phyloP scores from a whole-genome alignment of 805 yeast genomes.

The Yarrowia keelungensis region DNA sequence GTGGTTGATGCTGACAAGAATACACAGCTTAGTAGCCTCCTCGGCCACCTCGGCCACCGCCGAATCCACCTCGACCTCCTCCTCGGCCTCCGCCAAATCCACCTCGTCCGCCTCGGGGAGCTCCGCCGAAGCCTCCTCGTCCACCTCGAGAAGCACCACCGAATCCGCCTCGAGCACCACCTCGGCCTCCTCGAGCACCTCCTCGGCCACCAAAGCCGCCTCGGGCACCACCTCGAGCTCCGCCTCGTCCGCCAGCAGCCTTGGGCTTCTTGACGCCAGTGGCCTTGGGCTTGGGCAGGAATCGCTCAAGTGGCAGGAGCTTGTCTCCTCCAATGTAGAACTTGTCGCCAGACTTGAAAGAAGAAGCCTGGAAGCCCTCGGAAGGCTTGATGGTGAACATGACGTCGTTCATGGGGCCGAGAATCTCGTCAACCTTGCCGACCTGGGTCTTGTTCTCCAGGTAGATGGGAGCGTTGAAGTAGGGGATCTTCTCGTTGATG shows the following conservation, averaged over 20 bases:
- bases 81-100: slow-evolving; percentile 40
- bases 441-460: slow-evolving; percentile 94
- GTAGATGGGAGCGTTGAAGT: slow-evolving; percentile 98
- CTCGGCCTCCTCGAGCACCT: slow-evolving; percentile 47
- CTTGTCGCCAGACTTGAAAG: slow-evolving; percentile 95
- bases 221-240: slow-evolving; percentile 55
- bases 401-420: slow-evolving; percentile 98
- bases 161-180: slow-evolving; percentile 44
- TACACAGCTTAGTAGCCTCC: slow-evolving; percentile 28
- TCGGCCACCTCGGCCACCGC: slow-evolving; percentile 33
- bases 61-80: slow-evolving; percentile 34
- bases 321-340: slow-evolving; percentile 95
- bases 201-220: slow-evolving; percentile 51
- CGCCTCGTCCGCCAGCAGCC: slow-evolving; percentile 61
- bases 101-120: slow-evolving; percentile 40
- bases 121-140: slow-evolving; percentile 46
- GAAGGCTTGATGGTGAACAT: slow-evolving; percentile 94
- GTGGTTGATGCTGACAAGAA: slow-evolving; percentile 8
- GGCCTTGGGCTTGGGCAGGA: slow-evolving; percentile 93
- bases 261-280: slow-evolving; percentile 81
- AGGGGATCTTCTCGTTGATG: slow-evolving; percentile 91
- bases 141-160: slow-evolving; percentile 45
- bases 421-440: slow-evolving; percentile 97
- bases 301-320: slow-evolving; percentile 92
- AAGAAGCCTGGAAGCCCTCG: slow-evolving; percentile 93